phyloP scores from a whole-genome alignment of 1,284 basidiomycete genomes.

The Sporisorium exsertum region DNA sequence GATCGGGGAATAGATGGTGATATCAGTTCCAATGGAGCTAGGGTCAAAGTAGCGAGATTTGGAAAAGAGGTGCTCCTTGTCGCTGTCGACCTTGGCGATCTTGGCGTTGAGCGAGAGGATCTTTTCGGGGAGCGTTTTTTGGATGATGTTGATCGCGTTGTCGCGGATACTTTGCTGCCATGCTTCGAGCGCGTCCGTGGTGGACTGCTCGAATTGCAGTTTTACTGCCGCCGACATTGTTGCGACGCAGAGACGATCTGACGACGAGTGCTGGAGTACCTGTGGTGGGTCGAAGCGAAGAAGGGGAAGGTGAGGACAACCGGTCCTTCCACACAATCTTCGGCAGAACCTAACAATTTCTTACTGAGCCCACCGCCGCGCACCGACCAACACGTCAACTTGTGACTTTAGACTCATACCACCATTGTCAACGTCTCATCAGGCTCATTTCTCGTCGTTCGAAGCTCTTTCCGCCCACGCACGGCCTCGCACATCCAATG shows the following conservation, averaged over 20 bases:
- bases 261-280: not conserved
- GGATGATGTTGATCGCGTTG: conserved; percentile 46
- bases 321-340: not conserved
- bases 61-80: conserved; percentile 35
- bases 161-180: conserved; percentile 43
- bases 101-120: conserved; percentile 46
- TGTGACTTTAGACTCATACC: not conserved
- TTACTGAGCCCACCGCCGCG: not conserved
- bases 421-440: not conserved
- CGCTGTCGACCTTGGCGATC: conserved; percentile 25
- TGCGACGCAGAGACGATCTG: no score
- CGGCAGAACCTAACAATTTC: not conserved
- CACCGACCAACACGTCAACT: conserved; percentile 6
- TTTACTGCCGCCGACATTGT: conserved; percentile 42
- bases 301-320: not conserved
- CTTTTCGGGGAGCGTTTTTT: conserved; percentile 44
- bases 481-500: not conserved
- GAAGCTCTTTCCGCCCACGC: not conserved
- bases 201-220: conserved; percentile 41
- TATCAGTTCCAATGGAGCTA: conserved; percentile 18
- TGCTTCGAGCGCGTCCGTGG: conserved; percentile 34
- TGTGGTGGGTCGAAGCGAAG: not conserved
- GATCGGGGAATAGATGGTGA: conserved; percentile 13
- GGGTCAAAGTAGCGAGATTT: conserved; percentile 40
- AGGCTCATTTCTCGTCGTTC: not conserved